phyloP scores from a whole-genome alignment of 2,329 filamentous ascomycete genomes.

The Xylariales sp. region DNA sequence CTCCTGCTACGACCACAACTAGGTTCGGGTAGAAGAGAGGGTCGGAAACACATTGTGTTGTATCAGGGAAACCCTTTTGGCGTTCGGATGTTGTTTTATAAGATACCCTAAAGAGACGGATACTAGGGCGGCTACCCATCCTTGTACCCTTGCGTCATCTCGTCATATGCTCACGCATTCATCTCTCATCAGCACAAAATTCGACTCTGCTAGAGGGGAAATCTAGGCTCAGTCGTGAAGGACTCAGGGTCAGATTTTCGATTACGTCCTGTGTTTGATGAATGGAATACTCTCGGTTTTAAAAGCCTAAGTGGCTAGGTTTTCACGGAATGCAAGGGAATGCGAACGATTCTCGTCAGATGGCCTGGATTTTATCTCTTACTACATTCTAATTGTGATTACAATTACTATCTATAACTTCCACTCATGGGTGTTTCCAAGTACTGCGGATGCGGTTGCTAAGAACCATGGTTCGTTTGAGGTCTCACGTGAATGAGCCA shows the following conservation, averaged over 20 bases:
- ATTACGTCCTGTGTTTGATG: neutral
- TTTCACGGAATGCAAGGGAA: neutral
- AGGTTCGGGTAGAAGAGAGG: neutral
- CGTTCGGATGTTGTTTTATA: constrained; percentile 13
- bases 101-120: constrained; percentile 20
- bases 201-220: neutral
- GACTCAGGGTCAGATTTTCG: neutral
- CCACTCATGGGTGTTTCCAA: neutral
- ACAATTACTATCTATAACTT: constrained; percentile 11
- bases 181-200: neutral
- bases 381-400: constrained; percentile 12
- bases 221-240: neutral
- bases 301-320: neutral
- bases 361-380: neutral
- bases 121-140: neutral
- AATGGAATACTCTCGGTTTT: neutral
- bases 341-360: neutral
- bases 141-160: neutral
- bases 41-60: constrained; percentile 8
- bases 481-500: neutral
- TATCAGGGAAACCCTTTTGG: constrained; percentile 1
- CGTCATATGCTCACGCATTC: neutral
- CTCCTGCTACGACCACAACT: neutral
- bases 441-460: neutral
- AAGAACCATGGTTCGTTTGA: too few relatives aligned